A percentile compares a stretch with the other conserved stretches of the same genome.
Evolutionary conservation across 768 basidiomycete species (phyloP).

Genomic region (Amanita inopinata): DNA sequence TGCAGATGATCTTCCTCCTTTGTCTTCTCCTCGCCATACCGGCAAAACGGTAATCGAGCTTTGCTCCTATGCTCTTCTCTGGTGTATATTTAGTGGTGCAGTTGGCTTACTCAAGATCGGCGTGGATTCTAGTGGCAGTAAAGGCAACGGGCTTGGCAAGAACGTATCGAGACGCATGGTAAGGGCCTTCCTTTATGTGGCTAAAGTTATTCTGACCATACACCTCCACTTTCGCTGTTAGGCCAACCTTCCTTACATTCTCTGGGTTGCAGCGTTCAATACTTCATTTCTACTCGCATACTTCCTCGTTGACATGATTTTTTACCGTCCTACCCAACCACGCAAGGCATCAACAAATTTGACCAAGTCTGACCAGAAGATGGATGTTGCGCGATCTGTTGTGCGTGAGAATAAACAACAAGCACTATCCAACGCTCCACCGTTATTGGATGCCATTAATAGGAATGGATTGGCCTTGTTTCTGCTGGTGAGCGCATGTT

Average conservation of each 20-base stretch:
- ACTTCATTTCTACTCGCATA: slow-evolving; percentile 77
- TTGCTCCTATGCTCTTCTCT: slow-evolving; percentile 64
- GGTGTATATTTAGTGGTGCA: slow-evolving; percentile 58
- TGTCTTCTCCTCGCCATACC: slow-evolving; percentile 39
- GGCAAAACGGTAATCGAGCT: slow-evolving; percentile 72
- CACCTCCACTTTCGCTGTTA: slow-evolving; percentile 19
- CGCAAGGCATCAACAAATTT: slow-evolving; percentile 8
- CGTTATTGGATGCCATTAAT: slow-evolving; percentile 75
- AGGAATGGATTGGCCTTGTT: slow-evolving; percentile 73
- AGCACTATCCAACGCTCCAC: slow-evolving; percentile 16
- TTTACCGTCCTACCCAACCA: slow-evolving; percentile 41
- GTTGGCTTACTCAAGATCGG: slow-evolving; percentile 29
- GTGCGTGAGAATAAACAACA: neutral
- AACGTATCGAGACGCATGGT: slow-evolving; percentile 38
- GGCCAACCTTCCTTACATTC: slow-evolving; percentile 84
- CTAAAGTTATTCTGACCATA: neutral
- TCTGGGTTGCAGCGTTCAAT: slow-evolving; percentile 89
- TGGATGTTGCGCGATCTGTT: too few species aligned
- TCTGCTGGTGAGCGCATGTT: slow-evolving; percentile 60
- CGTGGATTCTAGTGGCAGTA: slow-evolving; percentile 19
- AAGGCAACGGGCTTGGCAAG: slow-evolving; percentile 2
- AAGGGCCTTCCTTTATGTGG: slow-evolving; percentile 10
- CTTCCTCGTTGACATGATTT: slow-evolving; percentile 61
- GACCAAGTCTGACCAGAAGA: slow-evolving; percentile 11
- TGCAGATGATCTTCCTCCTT: slow-evolving; percentile 11